Evolutionary conservation across 75 land plant genomes (phyloP).

Genomic region (Pinus taeda): DNA sequence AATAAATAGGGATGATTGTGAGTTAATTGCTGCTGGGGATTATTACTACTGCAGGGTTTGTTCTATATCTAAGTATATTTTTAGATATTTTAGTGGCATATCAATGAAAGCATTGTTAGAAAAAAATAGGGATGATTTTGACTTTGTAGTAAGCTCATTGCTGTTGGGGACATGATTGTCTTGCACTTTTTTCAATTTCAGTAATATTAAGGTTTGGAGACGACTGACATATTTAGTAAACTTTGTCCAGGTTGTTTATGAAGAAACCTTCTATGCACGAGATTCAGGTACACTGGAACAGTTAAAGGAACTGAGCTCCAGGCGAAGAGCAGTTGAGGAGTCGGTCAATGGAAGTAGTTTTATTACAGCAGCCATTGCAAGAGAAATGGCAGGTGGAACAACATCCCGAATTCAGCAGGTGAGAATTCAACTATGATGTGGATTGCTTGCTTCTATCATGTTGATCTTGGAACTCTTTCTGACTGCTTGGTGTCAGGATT

Average conservation of each 20-base stretch:
- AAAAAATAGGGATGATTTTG: not conserved
- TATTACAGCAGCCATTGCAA: constrained; percentile 72
- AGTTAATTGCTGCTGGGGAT: not conserved
- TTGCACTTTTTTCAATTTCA: not conserved
- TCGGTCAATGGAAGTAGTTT: constrained; percentile 63
- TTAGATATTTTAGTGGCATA: not conserved
- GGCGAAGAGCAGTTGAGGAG: constrained; percentile 67
- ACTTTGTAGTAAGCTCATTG: not conserved
- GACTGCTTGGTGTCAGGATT: not conserved
- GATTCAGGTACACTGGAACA: constrained; percentile 74
- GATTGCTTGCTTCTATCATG: not conserved
- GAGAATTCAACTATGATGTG: not conserved
- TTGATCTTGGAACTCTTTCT: not conserved
- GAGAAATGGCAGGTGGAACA: constrained; percentile 79
- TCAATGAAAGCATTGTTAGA: not conserved
- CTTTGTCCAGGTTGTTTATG: constrained; percentile 49
- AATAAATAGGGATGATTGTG: not conserved
- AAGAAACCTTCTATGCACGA: constrained; percentile 50
- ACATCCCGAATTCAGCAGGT: constrained; percentile 64
- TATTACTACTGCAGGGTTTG: not conserved
- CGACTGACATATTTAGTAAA: not conserved
- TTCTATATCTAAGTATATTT: not conserved
- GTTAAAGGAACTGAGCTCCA: constrained; percentile 64
- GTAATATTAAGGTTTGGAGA: not conserved
- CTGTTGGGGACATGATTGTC: no score